These are phyloP conservation scores for Proliferodiscus dingleyae DNA, from an alignment of 2,329 filamentous ascomycete genomes.

Conservation along the genomic window DNA sequence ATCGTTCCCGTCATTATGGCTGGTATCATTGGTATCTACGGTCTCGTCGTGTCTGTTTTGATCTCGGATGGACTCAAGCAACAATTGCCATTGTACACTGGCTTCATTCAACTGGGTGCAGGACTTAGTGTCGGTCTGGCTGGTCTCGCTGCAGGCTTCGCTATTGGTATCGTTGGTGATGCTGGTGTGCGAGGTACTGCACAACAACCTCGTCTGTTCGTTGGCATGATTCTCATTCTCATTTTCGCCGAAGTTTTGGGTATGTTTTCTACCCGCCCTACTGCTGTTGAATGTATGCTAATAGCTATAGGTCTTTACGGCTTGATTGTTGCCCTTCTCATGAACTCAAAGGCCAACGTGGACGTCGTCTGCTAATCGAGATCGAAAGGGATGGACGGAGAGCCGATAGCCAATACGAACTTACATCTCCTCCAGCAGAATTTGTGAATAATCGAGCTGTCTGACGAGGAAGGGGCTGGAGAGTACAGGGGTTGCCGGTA, in stretches of 20 bases:
- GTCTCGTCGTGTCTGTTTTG: conserved; percentile 80
- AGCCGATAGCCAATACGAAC: conserved; percentile 25
- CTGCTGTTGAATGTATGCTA: conserved; percentile 22
- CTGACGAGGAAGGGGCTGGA: conserved; percentile 9
- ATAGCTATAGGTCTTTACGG: conserved; percentile 80
- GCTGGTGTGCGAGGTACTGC: conserved; percentile 84
- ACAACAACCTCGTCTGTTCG: conserved; percentile 62
- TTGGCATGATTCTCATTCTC: conserved; percentile 78
- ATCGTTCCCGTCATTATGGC: conserved; percentile 99
- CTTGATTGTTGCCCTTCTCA: conserved; percentile 95
- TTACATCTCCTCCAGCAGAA: conserved; percentile 23
- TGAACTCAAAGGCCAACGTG: conserved; percentile 88
- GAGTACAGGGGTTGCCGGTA: conserved; percentile 13
- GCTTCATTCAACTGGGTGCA: conserved; percentile 81
- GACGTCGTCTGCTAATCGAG: conserved; percentile 55
- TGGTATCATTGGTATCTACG: conserved; percentile 99
- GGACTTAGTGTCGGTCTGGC: conserved; percentile 77
- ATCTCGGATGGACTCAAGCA: conserved; percentile 77
- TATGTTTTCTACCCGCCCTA: conserved; percentile 35
- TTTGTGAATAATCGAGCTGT: conserved; percentile 26
- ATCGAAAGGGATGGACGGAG: conserved; percentile 18
- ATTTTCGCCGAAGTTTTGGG: conserved; percentile 84
- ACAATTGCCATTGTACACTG: conserved; percentile 68
- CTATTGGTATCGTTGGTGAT: conserved; percentile 83
- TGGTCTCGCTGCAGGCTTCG: conserved; percentile 79